phyloP scores from a whole-genome alignment of 768 basidiomycete genomes.

The Tulasnella sp. region DNA sequence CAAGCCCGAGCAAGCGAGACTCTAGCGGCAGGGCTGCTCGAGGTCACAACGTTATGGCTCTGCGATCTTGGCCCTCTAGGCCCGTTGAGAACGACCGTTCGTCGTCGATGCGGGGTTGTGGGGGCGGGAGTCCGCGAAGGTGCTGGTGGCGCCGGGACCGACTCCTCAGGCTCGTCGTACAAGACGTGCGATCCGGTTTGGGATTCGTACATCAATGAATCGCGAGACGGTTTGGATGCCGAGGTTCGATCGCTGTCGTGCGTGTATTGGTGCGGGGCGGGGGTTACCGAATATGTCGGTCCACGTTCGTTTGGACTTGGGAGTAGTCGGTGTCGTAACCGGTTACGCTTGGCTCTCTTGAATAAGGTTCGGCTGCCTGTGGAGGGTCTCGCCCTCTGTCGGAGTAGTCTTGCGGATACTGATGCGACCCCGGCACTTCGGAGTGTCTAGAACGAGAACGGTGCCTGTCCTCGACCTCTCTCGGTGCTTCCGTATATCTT shows the following conservation, averaged over 20 bases:
- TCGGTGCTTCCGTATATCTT: not conserved
- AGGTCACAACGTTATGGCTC: not conserved
- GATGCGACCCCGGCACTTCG: not conserved
- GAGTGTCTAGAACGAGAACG: not conserved
- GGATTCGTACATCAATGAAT: not conserved
- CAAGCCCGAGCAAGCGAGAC: slow-evolving; percentile 6
- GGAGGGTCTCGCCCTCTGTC: not conserved
- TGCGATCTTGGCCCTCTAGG: slow-evolving; percentile 4
- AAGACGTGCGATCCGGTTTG: not conserved
- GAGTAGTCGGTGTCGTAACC: not conserved
- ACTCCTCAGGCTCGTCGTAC: slow-evolving; percentile 5
- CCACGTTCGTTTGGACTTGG: not conserved
- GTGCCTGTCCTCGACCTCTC: not conserved
- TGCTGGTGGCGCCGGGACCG: not conserved
- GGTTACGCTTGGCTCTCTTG: not conserved
- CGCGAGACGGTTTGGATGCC: not conserved
- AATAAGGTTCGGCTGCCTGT: not conserved
- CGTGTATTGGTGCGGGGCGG: not conserved
- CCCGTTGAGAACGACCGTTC: slow-evolving; percentile 6
- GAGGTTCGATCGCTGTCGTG: not conserved
- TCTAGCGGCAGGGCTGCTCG: not conserved
- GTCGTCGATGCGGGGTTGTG: not conserved
- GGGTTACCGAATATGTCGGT: not conserved
- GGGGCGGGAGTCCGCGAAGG: slow-evolving; percentile 8
- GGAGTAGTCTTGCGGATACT: not conserved